These are phyloP conservation scores for Termitomyces sp. DNA, from an alignment of 768 basidiomycete genomes.

Conservation along the genomic window DNA sequence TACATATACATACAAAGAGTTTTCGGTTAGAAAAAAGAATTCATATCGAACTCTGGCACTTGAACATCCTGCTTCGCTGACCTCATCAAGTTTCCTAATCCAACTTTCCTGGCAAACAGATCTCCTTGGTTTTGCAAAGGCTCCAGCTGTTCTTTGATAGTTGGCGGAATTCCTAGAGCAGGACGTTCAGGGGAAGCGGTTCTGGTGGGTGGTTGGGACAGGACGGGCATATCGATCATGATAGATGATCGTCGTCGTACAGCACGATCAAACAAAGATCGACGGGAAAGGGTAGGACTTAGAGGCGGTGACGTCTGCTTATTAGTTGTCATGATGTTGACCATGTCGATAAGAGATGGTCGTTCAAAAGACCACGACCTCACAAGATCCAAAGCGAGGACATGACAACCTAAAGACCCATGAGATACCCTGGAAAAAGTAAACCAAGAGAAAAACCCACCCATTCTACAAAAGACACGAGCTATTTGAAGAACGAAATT, in stretches of 20 bases:
- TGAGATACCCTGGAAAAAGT: background rate
- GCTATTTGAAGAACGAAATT: constrained; percentile 95
- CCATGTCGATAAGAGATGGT: constrained; percentile 41
- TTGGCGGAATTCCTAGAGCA: constrained; percentile 12
- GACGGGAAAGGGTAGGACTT: constrained; percentile 40
- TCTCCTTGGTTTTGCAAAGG: constrained; percentile 48
- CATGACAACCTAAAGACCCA: constrained; percentile 71
- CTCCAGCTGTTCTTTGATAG: constrained; percentile 24
- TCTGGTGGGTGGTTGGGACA: constrained; percentile 54
- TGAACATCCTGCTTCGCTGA: constrained; percentile 85
- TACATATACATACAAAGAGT: background rate
- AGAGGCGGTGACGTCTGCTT: constrained; percentile 28
- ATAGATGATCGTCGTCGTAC: constrained; percentile 67
- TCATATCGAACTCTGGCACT: constrained; percentile 87
- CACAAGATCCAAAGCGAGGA: constrained; percentile 85
- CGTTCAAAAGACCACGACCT: constrained; percentile 89
- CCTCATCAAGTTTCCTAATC: constrained; percentile 82
- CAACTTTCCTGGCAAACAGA: constrained; percentile 60
- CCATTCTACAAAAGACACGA: constrained; percentile 92
- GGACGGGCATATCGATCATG: constrained; percentile 85
- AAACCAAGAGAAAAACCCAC: constrained; percentile 39
- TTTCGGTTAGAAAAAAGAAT: constrained; percentile 53
- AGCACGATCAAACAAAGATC: constrained; percentile 44
- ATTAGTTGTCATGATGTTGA: constrained; percentile 12
- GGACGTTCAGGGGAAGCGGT: constrained; percentile 41